phyloP scores from a whole-genome alignment of 163 green algal genomes.

The Scenedesmus sp. region DNA sequence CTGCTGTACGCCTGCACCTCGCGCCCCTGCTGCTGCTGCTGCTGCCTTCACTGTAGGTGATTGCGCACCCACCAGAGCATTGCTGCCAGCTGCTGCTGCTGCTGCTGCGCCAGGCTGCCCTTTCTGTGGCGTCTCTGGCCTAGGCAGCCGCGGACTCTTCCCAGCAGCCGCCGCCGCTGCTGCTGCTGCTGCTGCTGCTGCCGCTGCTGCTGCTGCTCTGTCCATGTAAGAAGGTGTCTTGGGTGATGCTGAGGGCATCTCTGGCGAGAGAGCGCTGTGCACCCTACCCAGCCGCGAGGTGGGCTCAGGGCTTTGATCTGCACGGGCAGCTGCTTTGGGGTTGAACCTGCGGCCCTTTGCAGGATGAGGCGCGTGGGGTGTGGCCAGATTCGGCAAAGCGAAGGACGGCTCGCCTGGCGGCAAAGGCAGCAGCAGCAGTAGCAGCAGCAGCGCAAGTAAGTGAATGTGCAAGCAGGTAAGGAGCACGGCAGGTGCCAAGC shows the following conservation, averaged over 20 bases:
- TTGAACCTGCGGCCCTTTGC: constrained; percentile 14
- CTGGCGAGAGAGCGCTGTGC: not conserved
- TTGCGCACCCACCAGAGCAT: not conserved
- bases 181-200: constrained; percentile 45
- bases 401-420: constrained; percentile 46
- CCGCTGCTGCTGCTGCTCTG: constrained; percentile 42
- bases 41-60: not conserved
- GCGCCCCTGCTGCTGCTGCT: not conserved
- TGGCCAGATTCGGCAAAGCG: constrained; percentile 16
- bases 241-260: not conserved
- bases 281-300: not conserved
- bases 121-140: not conserved
- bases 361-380: not conserved
- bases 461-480: not conserved
- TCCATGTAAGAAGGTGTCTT: constrained; percentile 21
- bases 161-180: constrained; percentile 2
- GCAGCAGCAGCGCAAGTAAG: not conserved
- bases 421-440: not conserved
- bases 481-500: not conserved
- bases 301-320: constrained; percentile 41
- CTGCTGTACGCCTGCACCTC: not conserved
- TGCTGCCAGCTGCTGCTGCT: not conserved
- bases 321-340: not conserved
- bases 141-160: not conserved
- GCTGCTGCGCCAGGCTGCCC: not conserved